phyloP scores from a whole-genome alignment of 179 eudicot species.

The Spergularia azorica region DNA sequence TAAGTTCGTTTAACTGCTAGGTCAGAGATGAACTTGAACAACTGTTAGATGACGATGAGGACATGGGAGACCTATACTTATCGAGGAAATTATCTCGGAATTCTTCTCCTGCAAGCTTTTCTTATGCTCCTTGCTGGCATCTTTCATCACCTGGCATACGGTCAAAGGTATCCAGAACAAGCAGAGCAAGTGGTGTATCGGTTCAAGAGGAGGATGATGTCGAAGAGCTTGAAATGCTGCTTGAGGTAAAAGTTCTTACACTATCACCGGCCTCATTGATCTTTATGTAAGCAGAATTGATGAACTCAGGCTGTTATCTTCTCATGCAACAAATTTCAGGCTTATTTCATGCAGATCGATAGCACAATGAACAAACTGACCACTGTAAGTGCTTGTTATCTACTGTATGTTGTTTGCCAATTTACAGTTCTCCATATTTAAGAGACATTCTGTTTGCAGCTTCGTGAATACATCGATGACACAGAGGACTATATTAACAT shows the following conservation, averaged over 20 bases:
- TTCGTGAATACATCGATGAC: conserved; percentile 86
- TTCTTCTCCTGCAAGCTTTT: conserved; percentile 45
- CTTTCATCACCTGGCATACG: conserved; percentile 48
- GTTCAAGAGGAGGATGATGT: conserved; percentile 59
- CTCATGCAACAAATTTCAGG: conserved; percentile 40
- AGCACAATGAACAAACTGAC: conserved; percentile 76
- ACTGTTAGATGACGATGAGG: conserved; percentile 83
- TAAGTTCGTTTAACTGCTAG: conserved; percentile 32
- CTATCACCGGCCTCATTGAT: not conserved
- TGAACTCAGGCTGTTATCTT: not conserved
- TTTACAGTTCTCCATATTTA: not conserved
- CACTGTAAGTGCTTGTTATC: conserved; percentile 48
- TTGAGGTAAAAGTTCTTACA: conserved; percentile 48
- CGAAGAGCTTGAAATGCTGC: conserved; percentile 91
- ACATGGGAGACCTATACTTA: conserved; percentile 86
- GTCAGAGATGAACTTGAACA: conserved; percentile 89
- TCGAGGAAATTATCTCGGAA: conserved; percentile 55
- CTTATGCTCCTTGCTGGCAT: conserved; percentile 42
- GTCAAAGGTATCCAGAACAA: conserved; percentile 59
- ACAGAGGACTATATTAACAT: conserved; percentile 96
- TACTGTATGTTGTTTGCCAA: too few relatives aligned
- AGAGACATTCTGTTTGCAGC: conserved; percentile 33
- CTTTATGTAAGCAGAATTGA: not conserved
- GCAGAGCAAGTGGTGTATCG: conserved; percentile 55
- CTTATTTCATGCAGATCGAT: conserved; percentile 85